phyloP scores from a whole-genome alignment of 768 basidiomycete genomes.

The Nidula microcarpa region DNA sequence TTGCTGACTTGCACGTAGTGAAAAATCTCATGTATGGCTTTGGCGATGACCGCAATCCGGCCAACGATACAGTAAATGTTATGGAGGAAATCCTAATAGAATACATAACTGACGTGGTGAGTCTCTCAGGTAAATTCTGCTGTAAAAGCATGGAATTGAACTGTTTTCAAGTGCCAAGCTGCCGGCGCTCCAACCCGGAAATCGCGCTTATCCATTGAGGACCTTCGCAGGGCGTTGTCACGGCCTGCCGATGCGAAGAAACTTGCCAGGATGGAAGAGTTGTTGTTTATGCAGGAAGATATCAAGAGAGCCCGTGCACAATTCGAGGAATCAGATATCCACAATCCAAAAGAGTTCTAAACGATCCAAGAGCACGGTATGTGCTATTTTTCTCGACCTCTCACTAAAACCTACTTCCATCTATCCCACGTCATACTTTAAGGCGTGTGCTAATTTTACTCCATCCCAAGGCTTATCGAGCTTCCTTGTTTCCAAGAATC shows the following conservation, averaged over 20 bases:
- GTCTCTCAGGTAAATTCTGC: slow-evolving; percentile 24
- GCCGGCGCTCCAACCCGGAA: slow-evolving; percentile 71
- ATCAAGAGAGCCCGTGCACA: slow-evolving; percentile 85
- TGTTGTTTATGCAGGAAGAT: slow-evolving; percentile 91
- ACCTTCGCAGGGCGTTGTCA: slow-evolving; percentile 76
- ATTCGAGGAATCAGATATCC: slow-evolving; percentile 52
- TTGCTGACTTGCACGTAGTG: slow-evolving; percentile 38
- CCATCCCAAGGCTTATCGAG: no score
- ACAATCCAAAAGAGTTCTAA: slow-evolving; percentile 42
- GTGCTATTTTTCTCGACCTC: no score
- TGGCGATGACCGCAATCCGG: slow-evolving; percentile 86
- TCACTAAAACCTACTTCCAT: no score
- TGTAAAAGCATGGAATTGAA: slow-evolving; percentile 5
- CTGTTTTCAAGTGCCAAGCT: slow-evolving; percentile 57
- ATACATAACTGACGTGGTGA: slow-evolving; percentile 85
- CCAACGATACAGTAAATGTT: slow-evolving; percentile 83
- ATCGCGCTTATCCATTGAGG: slow-evolving; percentile 79
- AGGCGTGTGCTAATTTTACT: no score
- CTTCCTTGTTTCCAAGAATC: no score
- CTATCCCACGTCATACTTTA: no score
- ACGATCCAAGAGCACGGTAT: no score
- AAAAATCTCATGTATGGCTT: slow-evolving; percentile 91
- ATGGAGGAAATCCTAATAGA: slow-evolving; percentile 94
- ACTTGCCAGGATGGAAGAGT: slow-evolving; percentile 87
- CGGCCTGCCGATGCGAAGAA: slow-evolving; percentile 90